Conservation (phyloP, 2,329 filamentous ascomycete genomes). For the Paecilomyces formosus region DNA sequence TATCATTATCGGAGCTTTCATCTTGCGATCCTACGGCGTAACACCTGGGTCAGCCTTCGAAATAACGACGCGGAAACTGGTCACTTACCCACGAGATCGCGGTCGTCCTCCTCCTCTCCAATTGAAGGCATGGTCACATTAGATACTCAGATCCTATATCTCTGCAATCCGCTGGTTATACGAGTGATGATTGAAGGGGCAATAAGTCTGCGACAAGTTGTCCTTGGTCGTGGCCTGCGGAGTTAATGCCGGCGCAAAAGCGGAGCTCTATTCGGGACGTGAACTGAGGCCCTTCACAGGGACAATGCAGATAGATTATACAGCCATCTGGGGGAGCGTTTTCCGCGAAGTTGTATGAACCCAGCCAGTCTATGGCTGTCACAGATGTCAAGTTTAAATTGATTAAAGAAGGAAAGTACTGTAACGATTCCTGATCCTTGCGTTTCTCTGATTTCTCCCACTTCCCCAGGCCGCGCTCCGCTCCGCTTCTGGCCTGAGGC, state of each 20-base stretch:
- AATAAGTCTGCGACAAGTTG: not conserved
- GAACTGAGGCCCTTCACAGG: not conserved
- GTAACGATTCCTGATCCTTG: not conserved
- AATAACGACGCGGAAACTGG: not conserved
- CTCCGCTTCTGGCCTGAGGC: not conserved
- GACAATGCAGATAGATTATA: not conserved
- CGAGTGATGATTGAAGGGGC: not conserved
- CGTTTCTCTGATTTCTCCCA: not conserved
- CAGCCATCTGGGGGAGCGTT: not conserved
- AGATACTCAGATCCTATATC: not conserved
- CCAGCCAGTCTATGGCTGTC: not conserved
- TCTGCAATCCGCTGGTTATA: not conserved
- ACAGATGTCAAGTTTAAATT: not conserved
- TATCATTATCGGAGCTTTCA: slow-evolving; percentile 43
- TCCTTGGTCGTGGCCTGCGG: not conserved
- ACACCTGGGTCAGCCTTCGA: not conserved
- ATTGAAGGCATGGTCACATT: slow-evolving; percentile 22
- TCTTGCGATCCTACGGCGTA: slow-evolving; percentile 35
- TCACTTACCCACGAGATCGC: slow-evolving; percentile 7
- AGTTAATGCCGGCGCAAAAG: not conserved
- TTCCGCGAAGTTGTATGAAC: not conserved
- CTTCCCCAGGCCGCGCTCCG: not conserved
- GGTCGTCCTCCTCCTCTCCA: slow-evolving; percentile 16
- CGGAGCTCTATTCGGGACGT: not conserved
- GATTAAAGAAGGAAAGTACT: not conserved